phyloP scores from a whole-genome alignment of 2,329 filamentous ascomycete genomes.

The Talaromyces pinophilus region DNA sequence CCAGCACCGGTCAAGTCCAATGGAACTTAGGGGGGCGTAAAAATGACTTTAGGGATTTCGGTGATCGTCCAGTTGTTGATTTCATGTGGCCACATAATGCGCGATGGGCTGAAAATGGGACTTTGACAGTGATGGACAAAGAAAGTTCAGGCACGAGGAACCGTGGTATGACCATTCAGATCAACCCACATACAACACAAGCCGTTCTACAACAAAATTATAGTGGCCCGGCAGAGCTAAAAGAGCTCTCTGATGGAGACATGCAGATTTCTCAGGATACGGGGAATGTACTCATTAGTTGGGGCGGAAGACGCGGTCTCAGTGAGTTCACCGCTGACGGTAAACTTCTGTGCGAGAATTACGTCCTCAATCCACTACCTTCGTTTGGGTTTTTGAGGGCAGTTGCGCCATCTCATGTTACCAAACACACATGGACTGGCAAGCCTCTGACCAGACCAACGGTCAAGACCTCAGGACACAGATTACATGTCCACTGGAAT shows the following conservation, averaged over 20 bases:
- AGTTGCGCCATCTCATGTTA: slow-evolving; percentile 58
- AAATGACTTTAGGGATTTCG: slow-evolving; percentile 17
- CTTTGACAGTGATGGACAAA: slow-evolving; percentile 46
- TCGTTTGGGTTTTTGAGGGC: slow-evolving; percentile 45
- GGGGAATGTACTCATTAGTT: slow-evolving; percentile 52
- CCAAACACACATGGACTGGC: slow-evolving; percentile 56
- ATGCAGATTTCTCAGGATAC: slow-evolving; percentile 44
- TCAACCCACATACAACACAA: background rate
- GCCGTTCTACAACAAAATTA: slow-evolving; percentile 9
- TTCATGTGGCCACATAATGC: slow-evolving; percentile 22
- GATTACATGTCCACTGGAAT: slow-evolving; percentile 50
- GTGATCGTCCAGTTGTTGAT: slow-evolving; percentile 11
- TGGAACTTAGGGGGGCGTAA: slow-evolving; percentile 52
- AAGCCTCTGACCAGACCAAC: slow-evolving; percentile 43
- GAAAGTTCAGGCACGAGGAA: background rate
- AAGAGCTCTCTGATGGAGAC: slow-evolving; percentile 33
- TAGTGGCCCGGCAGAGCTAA: background rate
- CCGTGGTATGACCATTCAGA: slow-evolving; percentile 10
- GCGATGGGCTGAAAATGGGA: slow-evolving; percentile 28
- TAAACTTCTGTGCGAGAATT: slow-evolving; percentile 52
- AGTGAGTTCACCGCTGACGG: slow-evolving; percentile 56
- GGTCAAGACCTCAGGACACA: slow-evolving; percentile 30
- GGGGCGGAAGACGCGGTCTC: slow-evolving; percentile 53
- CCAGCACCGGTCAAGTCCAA: slow-evolving; percentile 49
- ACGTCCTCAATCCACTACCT: background rate